Base-by-base conservation (phyloP, 306 rosid genomes). In the Gleditsia sinensis region DNA sequence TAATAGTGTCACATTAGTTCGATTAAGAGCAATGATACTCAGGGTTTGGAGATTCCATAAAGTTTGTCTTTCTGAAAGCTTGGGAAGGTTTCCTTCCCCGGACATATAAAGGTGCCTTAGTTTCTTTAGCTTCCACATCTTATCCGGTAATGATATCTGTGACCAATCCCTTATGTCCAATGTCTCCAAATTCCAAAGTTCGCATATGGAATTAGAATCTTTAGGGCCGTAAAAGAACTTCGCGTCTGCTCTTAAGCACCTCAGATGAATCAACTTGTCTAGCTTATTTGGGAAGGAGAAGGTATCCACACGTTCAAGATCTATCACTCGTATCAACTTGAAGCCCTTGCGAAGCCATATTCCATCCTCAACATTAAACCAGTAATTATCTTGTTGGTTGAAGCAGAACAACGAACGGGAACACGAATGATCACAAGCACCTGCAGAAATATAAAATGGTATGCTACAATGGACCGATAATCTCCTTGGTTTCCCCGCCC, bases 71-170 rank as follows among this genome's bases (percentile, higher is more conserved):
- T 42, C 4, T 42, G 48, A 5, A 42, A 42, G 0, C 2, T 42
- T 11, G 13, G 40, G 16, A 17, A 17, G 3, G 19, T 0, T 21
- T 0, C 2, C 17, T 0, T 0, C 0, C 7, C n/a, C 57, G 0
- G 43, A 24, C 9, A 27, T 46, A 10, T 67, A 10, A n/a, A 67
- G n/a, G 46, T 67, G 72, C 72, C 72, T 67, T 27, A 48, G 17
- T 67, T 3, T 25, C 58, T 67, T 30, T 0, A 67, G 58, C 9
- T 67, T 48, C 57, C 72, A 67, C 6, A 48, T n/a, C 9, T 2
- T 1, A 3, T 1, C 11, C 3, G 33, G 50, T 1, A 1, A 0
- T 37, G 6, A 0, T 0, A 0, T 0, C 0, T 0, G 0, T 0
- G 1, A 0, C 2, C 10, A 4, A 17, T 2, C 43, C 68, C 69